Conservation (phyloP, 1,284 basidiomycete species). For the Pseudozyma tsukubaensis region DNA sequence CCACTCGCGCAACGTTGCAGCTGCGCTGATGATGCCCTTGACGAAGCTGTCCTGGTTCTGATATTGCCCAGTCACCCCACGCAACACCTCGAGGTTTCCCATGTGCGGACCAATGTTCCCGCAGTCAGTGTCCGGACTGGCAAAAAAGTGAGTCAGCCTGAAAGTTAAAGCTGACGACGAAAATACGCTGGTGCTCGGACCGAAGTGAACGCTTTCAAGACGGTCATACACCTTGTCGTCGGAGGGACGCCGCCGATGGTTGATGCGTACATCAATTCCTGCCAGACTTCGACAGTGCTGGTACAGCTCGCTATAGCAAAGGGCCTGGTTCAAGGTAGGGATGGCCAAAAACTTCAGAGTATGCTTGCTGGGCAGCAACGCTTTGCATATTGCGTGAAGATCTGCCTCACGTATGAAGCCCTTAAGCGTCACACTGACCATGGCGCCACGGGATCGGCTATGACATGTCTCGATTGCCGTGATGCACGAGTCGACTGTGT, state of each 20-base stretch:
- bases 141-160: slow-evolving; percentile 3
- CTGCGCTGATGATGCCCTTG: background rate
- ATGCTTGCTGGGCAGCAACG: slow-evolving; percentile 1
- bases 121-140: slow-evolving; percentile 3
- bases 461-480: slow-evolving; percentile 11
- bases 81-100: slow-evolving; percentile 1
- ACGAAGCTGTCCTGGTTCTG: background rate
- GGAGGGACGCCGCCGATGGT: background rate
- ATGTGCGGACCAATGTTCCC: slow-evolving; percentile 6
- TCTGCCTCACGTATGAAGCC: background rate
- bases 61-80: background rate
- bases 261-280: slow-evolving; percentile 5
- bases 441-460: slow-evolving; percentile 2
- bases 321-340: slow-evolving; percentile 5
- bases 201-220: background rate
- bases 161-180: background rate
- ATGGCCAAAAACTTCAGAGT: slow-evolving; percentile 7
- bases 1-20: slow-evolving; percentile 9
- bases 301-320: slow-evolving; percentile 7
- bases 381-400: background rate
- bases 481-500: slow-evolving; percentile 12
- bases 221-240: too few relatives aligned
- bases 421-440: background rate
- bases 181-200: background rate
- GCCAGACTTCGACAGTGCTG: slow-evolving; percentile 3